Conservation (phyloP, 177 flowering plant genomes). For the Vitis hybrid region DNA sequence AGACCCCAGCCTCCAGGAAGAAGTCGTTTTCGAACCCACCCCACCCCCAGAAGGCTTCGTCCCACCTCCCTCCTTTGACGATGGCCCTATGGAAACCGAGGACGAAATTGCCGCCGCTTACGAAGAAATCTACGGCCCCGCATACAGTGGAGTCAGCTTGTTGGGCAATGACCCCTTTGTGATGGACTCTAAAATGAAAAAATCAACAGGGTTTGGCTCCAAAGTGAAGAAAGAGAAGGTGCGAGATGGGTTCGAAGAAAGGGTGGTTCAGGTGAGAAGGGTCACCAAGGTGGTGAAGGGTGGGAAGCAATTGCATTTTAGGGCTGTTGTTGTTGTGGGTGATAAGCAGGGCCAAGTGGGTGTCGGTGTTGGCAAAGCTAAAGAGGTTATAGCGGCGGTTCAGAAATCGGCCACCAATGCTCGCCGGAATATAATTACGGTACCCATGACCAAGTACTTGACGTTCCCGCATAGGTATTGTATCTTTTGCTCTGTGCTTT, state of each 20-base stretch:
- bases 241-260: constrained; percentile 83
- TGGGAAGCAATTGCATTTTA: constrained; percentile 79
- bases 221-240: constrained; percentile 59
- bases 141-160: constrained; percentile 65
- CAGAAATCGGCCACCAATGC: constrained; percentile 82
- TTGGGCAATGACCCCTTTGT: constrained; percentile 67
- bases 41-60: constrained; percentile 61
- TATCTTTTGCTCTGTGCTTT: background rate
- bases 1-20: constrained; percentile 34
- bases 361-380: constrained; percentile 91
- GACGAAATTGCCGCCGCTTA: constrained; percentile 78
- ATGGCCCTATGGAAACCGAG: constrained; percentile 64
- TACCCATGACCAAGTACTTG: constrained; percentile 85
- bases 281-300: constrained; percentile 98
- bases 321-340: constrained; percentile 89
- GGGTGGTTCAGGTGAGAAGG: constrained; percentile 87
- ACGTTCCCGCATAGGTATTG: constrained; percentile 91
- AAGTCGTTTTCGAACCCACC: constrained; percentile 45
- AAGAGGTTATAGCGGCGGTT: constrained; percentile 79
- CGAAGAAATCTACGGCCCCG: constrained; percentile 90
- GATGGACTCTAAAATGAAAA: constrained; percentile 76
- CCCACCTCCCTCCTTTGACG: constrained; percentile 69
- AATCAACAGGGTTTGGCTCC: constrained; percentile 45
- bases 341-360: constrained; percentile 92
- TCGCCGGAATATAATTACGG: constrained; percentile 67